Evolutionary conservation across 169 alveolate genomes (phyloP).

Genomic region (Plasmodium relictum): DNA sequence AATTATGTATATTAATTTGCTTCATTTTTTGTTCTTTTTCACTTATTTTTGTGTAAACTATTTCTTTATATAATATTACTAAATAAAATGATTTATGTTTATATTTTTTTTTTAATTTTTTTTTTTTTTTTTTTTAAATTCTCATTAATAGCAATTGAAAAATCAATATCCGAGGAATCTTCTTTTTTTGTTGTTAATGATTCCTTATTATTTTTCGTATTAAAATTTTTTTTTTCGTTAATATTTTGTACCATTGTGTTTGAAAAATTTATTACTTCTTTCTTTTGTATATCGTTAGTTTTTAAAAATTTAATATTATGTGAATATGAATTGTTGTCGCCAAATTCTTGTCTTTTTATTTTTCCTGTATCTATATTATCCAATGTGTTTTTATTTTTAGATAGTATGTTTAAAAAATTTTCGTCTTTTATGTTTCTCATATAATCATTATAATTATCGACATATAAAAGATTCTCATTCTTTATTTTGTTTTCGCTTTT

Average conservation of each 20-base stretch:
- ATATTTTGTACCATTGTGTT: background rate
- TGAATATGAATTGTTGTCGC: constrained; percentile 24
- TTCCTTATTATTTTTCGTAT: constrained; percentile 3
- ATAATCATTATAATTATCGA: background rate
- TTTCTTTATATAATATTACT: too few relatives aligned
- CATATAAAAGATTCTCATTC: background rate
- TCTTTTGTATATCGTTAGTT: background rate
- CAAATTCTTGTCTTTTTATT: constrained; percentile 62
- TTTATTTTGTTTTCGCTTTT: constrained; percentile 17
- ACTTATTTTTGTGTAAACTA: too few relatives aligned
- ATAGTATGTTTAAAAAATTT: background rate
- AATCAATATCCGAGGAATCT: constrained; percentile 68
- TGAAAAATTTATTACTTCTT: constrained; percentile 17
- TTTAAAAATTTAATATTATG: constrained; percentile 21
- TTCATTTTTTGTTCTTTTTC: too few relatives aligned
- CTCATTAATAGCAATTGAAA: constrained; percentile 57
- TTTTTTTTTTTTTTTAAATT: constrained; percentile 38
- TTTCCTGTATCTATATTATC: constrained; percentile 11
- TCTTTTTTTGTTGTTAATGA: constrained; percentile 9
- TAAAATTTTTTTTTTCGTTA: background rate
- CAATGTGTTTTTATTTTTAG: background rate
- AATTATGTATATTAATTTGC: too few relatives aligned
- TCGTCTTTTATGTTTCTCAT: background rate
- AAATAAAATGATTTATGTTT: too few relatives aligned
- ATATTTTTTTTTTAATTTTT: constrained; percentile 12